These are phyloP conservation scores for Lentinula edodes DNA, from an alignment of 768 basidiomycete species.

Conservation along the genomic window DNA sequence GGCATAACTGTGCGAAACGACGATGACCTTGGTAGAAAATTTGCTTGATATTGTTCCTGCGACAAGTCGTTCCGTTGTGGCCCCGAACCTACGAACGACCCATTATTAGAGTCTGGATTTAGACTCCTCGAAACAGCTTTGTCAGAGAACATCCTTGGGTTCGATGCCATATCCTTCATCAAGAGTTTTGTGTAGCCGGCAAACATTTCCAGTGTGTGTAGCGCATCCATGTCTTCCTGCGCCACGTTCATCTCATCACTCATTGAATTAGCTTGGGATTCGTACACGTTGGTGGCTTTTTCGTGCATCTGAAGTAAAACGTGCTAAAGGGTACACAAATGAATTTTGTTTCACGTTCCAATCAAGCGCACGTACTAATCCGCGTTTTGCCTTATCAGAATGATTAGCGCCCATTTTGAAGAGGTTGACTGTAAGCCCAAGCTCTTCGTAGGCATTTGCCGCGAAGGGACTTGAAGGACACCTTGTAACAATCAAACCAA, in stretches of 20 bases:
- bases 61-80: not conserved
- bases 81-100: not conserved
- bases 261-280: not conserved
- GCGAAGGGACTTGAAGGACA: not conserved
- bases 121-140: not conserved
- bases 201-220: not conserved
- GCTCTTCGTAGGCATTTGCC: not conserved
- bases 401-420: not conserved
- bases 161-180: not conserved
- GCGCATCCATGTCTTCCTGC: not conserved
- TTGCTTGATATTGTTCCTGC: not conserved
- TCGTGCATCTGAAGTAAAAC: not conserved
- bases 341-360: not conserved
- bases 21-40: not conserved
- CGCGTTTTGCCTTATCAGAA: not conserved
- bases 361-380: not conserved
- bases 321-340: not conserved
- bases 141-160: not conserved
- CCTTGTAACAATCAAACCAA: not conserved
- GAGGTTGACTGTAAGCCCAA: not conserved
- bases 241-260: not conserved
- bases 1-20: not conserved
- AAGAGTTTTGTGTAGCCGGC: not conserved
- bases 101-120: not conserved
- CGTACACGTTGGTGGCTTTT: not conserved